Evolutionary conservation across 108 stramenopile species (phyloP).

Genomic region (Pinguiococcus pyrenoidosus): DNA sequence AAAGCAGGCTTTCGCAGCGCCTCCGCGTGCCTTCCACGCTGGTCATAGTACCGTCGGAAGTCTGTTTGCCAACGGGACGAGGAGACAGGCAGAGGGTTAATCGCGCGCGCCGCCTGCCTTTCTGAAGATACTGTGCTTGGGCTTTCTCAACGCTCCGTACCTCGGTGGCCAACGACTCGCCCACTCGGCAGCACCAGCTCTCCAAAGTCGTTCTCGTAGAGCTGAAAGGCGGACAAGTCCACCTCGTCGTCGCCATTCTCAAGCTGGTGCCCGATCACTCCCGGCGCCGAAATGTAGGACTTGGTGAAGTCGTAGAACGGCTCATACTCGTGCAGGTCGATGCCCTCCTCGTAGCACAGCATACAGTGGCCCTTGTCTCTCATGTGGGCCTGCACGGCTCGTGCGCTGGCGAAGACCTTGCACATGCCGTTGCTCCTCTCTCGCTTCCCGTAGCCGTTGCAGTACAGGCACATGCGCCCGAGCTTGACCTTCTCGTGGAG

Average conservation of each 20-base stretch:
- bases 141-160: too few relatives aligned
- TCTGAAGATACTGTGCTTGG: too few relatives aligned
- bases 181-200: conserved; percentile 28
- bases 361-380: conserved; percentile 63
- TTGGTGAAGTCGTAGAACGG: conserved; percentile 83
- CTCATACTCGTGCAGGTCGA: conserved; percentile 78
- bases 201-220: conserved; percentile 15
- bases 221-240: neutral
- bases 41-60: too few relatives aligned
- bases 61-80: too few relatives aligned
- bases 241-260: conserved; percentile 27
- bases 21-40: too few relatives aligned
- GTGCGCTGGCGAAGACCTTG: conserved; percentile 64
- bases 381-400: conserved; percentile 38
- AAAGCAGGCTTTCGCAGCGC: too few relatives aligned
- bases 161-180: conserved; percentile 27
- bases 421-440: too few relatives aligned
- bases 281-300: conserved; percentile 33
- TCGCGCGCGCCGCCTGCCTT: too few relatives aligned
- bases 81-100: too few relatives aligned
- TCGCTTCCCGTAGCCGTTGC: conserved; percentile 62
- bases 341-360: conserved; percentile 67
- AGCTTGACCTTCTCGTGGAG: conserved; percentile 83
- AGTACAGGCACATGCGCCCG: conserved; percentile 78
- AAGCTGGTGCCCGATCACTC: conserved; percentile 12